These are phyloP conservation scores for Penicillium sp. DNA, from an alignment of 2,329 filamentous ascomycete genomes.

Conservation along the genomic window DNA sequence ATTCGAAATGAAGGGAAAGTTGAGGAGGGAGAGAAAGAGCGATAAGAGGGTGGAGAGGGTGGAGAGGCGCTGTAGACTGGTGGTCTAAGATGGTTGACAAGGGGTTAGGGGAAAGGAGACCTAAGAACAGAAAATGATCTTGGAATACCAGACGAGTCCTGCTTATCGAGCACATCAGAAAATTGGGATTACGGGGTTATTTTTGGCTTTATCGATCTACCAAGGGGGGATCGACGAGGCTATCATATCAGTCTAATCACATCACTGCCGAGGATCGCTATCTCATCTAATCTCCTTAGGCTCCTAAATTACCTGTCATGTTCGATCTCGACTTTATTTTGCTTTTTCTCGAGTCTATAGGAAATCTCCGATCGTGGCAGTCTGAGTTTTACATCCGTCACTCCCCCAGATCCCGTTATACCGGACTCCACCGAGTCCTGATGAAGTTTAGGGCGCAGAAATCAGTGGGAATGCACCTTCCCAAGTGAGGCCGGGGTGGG, in stretches of 20 bases:
- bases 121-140: slow-evolving; percentile 1
- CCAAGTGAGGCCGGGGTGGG: slow-evolving; percentile 17
- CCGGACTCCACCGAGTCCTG: slow-evolving; percentile 26
- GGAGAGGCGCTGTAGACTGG: slow-evolving; percentile 4
- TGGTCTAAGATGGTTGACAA: slow-evolving; percentile 1
- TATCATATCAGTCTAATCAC: slow-evolving; percentile 27
- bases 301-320: background rate
- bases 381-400: slow-evolving; percentile 7
- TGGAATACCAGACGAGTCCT: slow-evolving; percentile 3
- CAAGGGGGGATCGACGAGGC: slow-evolving; percentile 23
- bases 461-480: slow-evolving; percentile 21
- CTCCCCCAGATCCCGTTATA: slow-evolving; percentile 29
- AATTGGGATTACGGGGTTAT: slow-evolving; percentile 13
- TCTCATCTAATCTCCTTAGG: slow-evolving; percentile 22
- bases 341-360: background rate
- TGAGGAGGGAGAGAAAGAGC: slow-evolving; percentile 3
- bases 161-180: slow-evolving; percentile 10
- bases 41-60: slow-evolving; percentile 1
- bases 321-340: background rate
- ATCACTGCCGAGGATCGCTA: slow-evolving; percentile 13
- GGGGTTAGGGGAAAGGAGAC: background rate
- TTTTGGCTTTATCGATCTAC: slow-evolving; percentile 25
- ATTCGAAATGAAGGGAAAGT: background rate
- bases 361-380: slow-evolving; percentile 6
- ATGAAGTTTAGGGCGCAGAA: slow-evolving; percentile 24